Conservation (phyloP, 805 yeast genomes). For the Ogataea pignaliae region DNA sequence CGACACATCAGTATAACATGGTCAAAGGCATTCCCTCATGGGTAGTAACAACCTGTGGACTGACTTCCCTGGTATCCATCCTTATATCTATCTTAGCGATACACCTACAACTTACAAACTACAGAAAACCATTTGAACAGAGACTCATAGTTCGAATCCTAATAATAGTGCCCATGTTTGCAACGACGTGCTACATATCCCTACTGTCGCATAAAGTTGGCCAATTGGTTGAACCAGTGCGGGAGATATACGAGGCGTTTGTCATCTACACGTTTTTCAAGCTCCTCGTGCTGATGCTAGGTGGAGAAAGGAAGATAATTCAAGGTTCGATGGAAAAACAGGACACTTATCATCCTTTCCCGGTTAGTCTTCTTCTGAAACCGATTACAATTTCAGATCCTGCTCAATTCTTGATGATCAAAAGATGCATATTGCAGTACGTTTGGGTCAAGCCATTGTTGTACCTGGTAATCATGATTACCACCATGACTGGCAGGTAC, state of each 20-base stretch:
- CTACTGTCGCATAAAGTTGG: conserved; percentile 43
- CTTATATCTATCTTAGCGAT: conserved; percentile 43
- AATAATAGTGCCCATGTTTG: conserved; percentile 76
- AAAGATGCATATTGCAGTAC: conserved; percentile 85
- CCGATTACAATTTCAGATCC: conserved; percentile 86
- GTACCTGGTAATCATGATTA: conserved; percentile 48
- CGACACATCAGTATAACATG: too few relatives aligned
- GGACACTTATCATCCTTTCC: conserved; percentile 66
- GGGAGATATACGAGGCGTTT: conserved; percentile 94
- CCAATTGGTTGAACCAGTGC: conserved; percentile 59
- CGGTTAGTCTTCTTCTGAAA: conserved; percentile 42
- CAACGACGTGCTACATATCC: conserved; percentile 62
- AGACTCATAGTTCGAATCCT: conserved; percentile 79
- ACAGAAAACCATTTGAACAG: conserved; percentile 86
- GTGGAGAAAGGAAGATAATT: conserved; percentile 88
- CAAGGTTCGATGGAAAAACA: conserved; percentile 53
- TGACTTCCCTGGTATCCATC: conserved; percentile 27
- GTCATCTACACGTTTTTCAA: conserved; percentile 92
- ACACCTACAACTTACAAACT: conserved; percentile 56
- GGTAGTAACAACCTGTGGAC: conserved; percentile 20
- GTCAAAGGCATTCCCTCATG: conserved; percentile 6
- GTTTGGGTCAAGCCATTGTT: conserved; percentile 91
- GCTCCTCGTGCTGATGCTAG: conserved; percentile 73
- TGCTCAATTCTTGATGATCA: conserved; percentile 64
- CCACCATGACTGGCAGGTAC: conserved; percentile 46